Evolutionary conservation across 2,329 filamentous ascomycete genomes (phyloP), one percentile per base, ranked within the genome.

Genomic region (Bipolaris bicolor): DNA sequence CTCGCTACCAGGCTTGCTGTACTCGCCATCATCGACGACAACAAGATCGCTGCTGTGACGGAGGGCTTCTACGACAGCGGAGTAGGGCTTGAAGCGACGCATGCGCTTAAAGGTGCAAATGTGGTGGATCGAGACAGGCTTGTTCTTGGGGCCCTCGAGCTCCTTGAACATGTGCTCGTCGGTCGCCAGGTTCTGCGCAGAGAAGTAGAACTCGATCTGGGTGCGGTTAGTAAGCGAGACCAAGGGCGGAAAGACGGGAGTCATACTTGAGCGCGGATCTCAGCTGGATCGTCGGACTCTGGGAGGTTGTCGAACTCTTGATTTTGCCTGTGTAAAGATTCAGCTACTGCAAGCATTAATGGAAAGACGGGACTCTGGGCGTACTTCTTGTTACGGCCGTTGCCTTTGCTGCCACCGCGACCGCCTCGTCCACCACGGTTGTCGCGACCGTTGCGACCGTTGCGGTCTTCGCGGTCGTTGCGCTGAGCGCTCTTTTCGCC

Each of bases 191-290:
- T 97, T 97, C 71, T 89, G 90, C 77, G 96, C 90, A 70, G 90
- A 90, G 79, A 97, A 96, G 84, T 97, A 97, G 78, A 97, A 97
- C 76, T 97, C 92, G 68, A 97, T 91, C 90, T 96, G 66, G 29
- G 49, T 36, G 6, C n/a, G 36, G 56, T 70, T 62, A 73, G 68
- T 45, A 36, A 16, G 57, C 26, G 47, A 31, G 5, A 13, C 22
- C 33, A n/a, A 16, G 15, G 13, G 5, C 31, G 5, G 15, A 5
- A 47, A 9, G 50, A 44, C 45, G 29, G 13, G 59, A 46, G 43
- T 61, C 75, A 74, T 81, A 91, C 90, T 84, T 96, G 93, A 73
- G 89, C 89, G 75, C 91, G 89, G 70, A 97, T 97, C 78, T 90
- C 86, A 22, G 82, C 83, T 1, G 90, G 90, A 76, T 97, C 91